phyloP scores from a whole-genome alignment of 441 rosid genomes.

The Euphorbia schlechtendalii region DNA sequence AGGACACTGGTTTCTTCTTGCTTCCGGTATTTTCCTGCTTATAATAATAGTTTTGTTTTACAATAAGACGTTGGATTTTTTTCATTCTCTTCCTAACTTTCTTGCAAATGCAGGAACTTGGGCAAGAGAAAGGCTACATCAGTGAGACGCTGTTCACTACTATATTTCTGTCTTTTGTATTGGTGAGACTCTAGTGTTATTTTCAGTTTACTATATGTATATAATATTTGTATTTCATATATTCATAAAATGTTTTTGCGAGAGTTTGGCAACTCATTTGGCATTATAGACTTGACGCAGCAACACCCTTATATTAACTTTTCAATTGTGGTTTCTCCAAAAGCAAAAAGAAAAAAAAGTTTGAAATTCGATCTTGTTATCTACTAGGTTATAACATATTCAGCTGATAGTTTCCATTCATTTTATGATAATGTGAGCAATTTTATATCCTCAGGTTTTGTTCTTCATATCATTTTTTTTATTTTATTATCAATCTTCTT shows the following conservation, averaged over 20 bases:
- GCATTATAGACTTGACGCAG: neutral
- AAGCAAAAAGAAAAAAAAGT: no score
- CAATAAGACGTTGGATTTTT: neutral
- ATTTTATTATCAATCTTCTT: no score
- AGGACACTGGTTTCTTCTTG: constrained; percentile 80
- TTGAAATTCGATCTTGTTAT: neutral
- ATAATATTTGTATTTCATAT: neutral
- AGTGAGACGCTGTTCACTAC: constrained; percentile 78
- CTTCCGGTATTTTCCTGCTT: constrained; percentile 65
- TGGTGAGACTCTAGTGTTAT: constrained; percentile 46
- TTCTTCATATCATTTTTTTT: no score
- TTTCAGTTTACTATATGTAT: neutral
- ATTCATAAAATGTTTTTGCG: neutral
- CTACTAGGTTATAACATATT: neutral
- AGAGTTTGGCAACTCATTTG: neutral
- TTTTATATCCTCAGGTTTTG: neutral
- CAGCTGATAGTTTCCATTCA: neutral
- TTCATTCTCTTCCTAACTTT: constrained; percentile 6
- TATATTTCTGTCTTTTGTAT: constrained; percentile 59
- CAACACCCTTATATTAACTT: neutral
- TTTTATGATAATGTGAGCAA: neutral
- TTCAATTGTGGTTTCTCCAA: no score
- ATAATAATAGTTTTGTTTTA: neutral
- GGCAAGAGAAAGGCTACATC: constrained; percentile 88
- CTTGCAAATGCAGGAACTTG: constrained; percentile 64